Base-by-base conservation (phyloP, 2,329 filamentous ascomycete species). In the Ophiosphaerella narmari region DNA sequence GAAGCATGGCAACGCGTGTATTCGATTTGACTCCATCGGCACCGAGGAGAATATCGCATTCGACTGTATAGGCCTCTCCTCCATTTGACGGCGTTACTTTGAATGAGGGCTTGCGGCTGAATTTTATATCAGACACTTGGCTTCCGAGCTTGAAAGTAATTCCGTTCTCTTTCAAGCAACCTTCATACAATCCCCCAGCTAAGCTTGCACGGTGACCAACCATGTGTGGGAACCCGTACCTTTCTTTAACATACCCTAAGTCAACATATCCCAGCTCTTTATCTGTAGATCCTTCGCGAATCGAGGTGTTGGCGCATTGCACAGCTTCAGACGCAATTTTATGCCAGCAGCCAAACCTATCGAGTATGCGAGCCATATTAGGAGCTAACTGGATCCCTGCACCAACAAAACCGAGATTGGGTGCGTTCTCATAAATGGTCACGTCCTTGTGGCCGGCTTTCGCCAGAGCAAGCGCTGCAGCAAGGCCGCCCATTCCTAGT, bases 371-470 rank as follows among this genome's bases (percentile, higher is more conserved):
- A 3, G 86, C 86, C 81, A 93, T 88, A 59, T 94, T 95, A 0
- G 90, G 90, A 0, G 90, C 88, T 50, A 93, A 79, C 69, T 95
- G 90, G 58, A 94, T 93, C 5, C 90, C 90, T 1, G 90, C 90
- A 21, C 90, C 90, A 1, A 93, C 89, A 62, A 93, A 93, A 5
- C 89, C 89, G 4, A 93, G 80, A 57, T 85, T 82, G 4, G 86
- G 83, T 0, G 89, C 89, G 32, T 80, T 82, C 69, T 93, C 90
- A 69, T 86, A 93, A 43, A 93, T 83, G 46, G 87, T 79, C 63
- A 93, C 86, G 49, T 88, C 77, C 57, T 79, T 83, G 74, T 93
- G 92, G 7, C 89, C 90, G 62, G 86, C 85, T 74, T 88, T 88
- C 35, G 89, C 88, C 32, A 93, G 81, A 11, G 88, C 83, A 32